Conservation (phyloP, 2,329 filamentous ascomycete genomes). For the Clonostachys rhizophaga region DNA sequence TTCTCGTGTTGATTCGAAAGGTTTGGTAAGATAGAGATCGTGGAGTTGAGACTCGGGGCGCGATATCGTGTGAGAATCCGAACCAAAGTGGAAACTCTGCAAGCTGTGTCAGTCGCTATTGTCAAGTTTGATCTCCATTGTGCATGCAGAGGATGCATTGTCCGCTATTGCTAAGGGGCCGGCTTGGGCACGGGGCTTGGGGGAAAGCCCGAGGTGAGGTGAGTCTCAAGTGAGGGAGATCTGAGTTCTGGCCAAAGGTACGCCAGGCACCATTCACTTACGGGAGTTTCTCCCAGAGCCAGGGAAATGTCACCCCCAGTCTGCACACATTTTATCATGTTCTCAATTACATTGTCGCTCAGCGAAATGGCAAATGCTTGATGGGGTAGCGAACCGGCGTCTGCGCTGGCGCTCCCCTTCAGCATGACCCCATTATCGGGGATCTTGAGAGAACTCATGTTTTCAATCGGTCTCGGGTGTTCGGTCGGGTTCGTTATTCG, state of each 20-base stretch:
- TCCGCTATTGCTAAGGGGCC: too few relatives aligned
- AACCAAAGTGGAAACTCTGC: conserved; percentile 51
- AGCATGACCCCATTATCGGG: conserved; percentile 54
- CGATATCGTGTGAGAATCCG: conserved; percentile 40
- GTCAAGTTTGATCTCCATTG: not conserved
- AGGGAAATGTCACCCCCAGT: conserved; percentile 52
- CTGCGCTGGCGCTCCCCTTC: conserved; percentile 40
- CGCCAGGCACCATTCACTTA: conserved; percentile 32
- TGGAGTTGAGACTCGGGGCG: conserved; percentile 40
- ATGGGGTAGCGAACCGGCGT: conserved; percentile 32
- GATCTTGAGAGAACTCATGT: conserved; percentile 50
- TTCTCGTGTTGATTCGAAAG: conserved; percentile 38
- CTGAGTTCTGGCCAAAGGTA: not conserved
- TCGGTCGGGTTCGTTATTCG: too few relatives aligned
- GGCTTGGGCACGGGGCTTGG: too few relatives aligned
- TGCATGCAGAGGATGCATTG: not conserved
- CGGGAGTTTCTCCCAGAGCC: conserved; percentile 51
- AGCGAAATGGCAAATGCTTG: conserved; percentile 57
- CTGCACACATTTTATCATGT: conserved; percentile 57
- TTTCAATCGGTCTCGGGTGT: conserved; percentile 4
- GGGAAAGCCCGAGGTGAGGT: too few relatives aligned
- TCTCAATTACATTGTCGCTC: conserved; percentile 52
- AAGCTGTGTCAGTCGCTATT: not conserved
- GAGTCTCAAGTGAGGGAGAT: conserved; percentile 4
- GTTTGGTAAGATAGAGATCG: conserved; percentile 52